Percentiles rank a stretch among this genome's conserved stretches.
Evolutionary conservation across 1,284 basidiomycete genomes (phyloP).

Genomic region (Marasmius oreades): DNA sequence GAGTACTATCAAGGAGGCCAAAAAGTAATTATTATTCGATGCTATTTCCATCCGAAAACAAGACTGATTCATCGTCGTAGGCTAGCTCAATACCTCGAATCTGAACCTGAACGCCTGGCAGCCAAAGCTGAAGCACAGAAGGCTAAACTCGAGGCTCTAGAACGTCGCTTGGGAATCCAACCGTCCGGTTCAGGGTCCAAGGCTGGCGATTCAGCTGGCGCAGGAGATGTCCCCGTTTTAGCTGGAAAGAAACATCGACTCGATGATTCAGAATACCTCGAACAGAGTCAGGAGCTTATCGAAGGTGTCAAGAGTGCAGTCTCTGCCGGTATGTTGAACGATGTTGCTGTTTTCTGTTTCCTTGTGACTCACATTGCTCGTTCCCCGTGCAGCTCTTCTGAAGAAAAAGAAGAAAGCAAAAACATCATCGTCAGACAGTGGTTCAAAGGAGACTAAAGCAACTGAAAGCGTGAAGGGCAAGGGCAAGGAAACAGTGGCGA

Average conservation of each 20-base stretch:
- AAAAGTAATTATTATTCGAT: conserved; percentile 60
- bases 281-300: conserved; percentile 89
- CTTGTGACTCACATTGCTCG: conserved; percentile 2
- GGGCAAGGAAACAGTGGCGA: conserved; percentile 2
- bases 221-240: conserved; percentile 44
- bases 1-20: conserved; percentile 94
- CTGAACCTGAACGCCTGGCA: conserved; percentile 78
- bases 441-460: conserved; percentile 11
- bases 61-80: conserved; percentile 37
- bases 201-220: conserved; percentile 27
- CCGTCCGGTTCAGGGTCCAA: conserved; percentile 23
- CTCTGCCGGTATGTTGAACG: conserved; percentile 53
- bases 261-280: conserved; percentile 90
- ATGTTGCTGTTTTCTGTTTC: neutral
- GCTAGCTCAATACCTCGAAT: conserved; percentile 86
- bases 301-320: conserved; percentile 93
- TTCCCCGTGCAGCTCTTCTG: conserved; percentile 47
- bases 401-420: conserved; percentile 90
- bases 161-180: conserved; percentile 77
- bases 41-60: neutral
- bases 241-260: conserved; percentile 84
- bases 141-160: conserved; percentile 82
- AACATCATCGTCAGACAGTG: conserved; percentile 24
- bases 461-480: conserved; percentile 14
- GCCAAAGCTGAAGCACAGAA: conserved; percentile 79